These are phyloP conservation scores for Ogataea degrootiae DNA, from an alignment of 805 yeast species.

Conservation along the genomic window DNA sequence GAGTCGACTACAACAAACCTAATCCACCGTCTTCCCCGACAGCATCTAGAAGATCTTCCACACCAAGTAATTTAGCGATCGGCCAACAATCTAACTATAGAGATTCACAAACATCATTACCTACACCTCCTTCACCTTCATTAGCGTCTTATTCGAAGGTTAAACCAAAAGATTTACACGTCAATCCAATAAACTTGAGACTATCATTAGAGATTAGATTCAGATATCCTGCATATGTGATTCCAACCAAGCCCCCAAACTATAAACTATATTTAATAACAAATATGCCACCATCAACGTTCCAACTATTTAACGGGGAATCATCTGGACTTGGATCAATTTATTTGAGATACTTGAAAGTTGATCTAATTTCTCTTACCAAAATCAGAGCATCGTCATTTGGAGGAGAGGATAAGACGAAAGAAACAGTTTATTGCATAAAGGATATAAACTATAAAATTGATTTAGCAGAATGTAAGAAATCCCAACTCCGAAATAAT, in stretches of 20 bases:
- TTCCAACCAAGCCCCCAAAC: conserved; percentile 35
- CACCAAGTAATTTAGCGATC: conserved; percentile 2
- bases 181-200: conserved; percentile 33
- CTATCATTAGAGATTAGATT: conserved; percentile 45
- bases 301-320: conserved; percentile 34
- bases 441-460: conserved; percentile 25
- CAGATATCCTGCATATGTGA: conserved; percentile 41
- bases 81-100: background rate
- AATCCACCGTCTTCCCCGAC: conserved; percentile 8
- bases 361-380: conserved; percentile 29
- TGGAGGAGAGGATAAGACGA: conserved; percentile 8
- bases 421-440: conserved; percentile 18
- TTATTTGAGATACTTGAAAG: conserved; percentile 36
- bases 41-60: conserved; percentile 10
- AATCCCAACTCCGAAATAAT: conserved; percentile 17
- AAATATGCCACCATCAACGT: conserved; percentile 16
- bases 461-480: conserved; percentile 35
- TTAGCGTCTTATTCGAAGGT: conserved; percentile 7
- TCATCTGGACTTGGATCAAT: conserved; percentile 44
- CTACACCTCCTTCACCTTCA: conserved; percentile 1
- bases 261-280: conserved; percentile 22
- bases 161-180: conserved; percentile 15
- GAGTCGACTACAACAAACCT: conserved; percentile 13
- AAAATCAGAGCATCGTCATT: conserved; percentile 23
- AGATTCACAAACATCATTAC: background rate